phyloP scores from a whole-genome alignment of 2,329 filamentous ascomycete species.

The Myriosclerotinia duriaeana region DNA sequence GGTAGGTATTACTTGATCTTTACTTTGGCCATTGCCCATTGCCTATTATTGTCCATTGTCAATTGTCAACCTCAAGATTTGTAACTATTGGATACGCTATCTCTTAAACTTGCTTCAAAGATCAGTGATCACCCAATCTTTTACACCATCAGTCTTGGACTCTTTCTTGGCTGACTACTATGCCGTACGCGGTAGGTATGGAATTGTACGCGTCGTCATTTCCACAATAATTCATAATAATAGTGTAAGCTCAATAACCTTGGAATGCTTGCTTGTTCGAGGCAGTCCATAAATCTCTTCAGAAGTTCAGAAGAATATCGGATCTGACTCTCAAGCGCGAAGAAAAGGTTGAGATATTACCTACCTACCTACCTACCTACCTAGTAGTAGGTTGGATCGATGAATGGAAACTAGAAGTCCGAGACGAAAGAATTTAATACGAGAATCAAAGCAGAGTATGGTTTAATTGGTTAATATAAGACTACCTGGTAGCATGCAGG shows the following conservation, averaged over 20 bases:
- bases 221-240: background rate
- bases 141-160: background rate
- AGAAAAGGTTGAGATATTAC: too few relatives aligned
- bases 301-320: background rate
- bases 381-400: too few relatives aligned
- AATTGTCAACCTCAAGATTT: too few relatives aligned
- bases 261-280: background rate
- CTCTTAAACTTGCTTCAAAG: too few relatives aligned
- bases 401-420: background rate
- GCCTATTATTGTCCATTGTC: too few relatives aligned
- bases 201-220: background rate
- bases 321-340: too few relatives aligned
- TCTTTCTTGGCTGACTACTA: background rate
- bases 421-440: background rate
- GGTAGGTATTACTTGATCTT: too few relatives aligned
- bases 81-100: too few relatives aligned
- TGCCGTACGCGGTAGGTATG: background rate
- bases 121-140: too few relatives aligned
- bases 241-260: slow-evolving; percentile 1
- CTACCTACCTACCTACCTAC: too few relatives aligned
- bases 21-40: too few relatives aligned
- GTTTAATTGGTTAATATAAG: background rate
- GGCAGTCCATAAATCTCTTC: background rate
- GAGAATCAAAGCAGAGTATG: background rate
- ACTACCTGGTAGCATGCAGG: background rate